A percentile compares a stretch with the other conserved stretches of the same genome.
phyloP scores from a whole-genome alignment of 257 asterid species.

The Lithospermum erythrorhizon region DNA sequence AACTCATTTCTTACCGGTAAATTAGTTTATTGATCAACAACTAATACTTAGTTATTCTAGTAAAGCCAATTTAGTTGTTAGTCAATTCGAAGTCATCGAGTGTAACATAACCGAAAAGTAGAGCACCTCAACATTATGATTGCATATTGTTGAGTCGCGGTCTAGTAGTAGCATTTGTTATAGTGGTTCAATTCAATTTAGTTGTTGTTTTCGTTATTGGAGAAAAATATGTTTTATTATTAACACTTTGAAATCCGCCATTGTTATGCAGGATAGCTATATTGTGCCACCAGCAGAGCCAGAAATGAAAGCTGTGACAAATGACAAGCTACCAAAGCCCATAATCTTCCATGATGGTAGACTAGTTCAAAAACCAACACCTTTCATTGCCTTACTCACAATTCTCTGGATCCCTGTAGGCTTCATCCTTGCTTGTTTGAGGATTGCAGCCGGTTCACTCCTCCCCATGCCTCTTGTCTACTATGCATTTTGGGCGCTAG shows the following conservation, averaged over 20 bases:
- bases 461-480: conserved; percentile 47
- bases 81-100: too few relatives aligned
- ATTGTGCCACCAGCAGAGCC: conserved; percentile 47
- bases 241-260: neutral
- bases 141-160: too few relatives aligned
- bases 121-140: too few relatives aligned
- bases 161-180: too few relatives aligned
- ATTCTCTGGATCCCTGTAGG: conserved; percentile 55
- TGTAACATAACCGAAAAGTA: too few relatives aligned
- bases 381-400: conserved; percentile 32
- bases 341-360: conserved; percentile 60
- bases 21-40: too few relatives aligned
- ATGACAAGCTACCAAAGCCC: conserved; percentile 47
- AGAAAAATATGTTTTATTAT: too few relatives aligned
- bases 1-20: too few relatives aligned
- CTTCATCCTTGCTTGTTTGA: conserved; percentile 38
- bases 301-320: conserved; percentile 28
- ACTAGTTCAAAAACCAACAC: conserved; percentile 45
- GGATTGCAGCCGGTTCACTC: conserved; percentile 48
- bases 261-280: conserved; percentile 34
- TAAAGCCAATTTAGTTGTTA: too few relatives aligned
- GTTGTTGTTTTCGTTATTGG: too few relatives aligned
- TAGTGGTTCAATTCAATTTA: too few relatives aligned
- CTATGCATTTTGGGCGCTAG: conserved; percentile 47
- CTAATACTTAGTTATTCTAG: too few relatives aligned